Percentiles rank a stretch among this genome's conserved stretches.
Conservation (phyloP, 2,329 filamentous ascomycete species). For the Beauveria pseudobassiana region DNA sequence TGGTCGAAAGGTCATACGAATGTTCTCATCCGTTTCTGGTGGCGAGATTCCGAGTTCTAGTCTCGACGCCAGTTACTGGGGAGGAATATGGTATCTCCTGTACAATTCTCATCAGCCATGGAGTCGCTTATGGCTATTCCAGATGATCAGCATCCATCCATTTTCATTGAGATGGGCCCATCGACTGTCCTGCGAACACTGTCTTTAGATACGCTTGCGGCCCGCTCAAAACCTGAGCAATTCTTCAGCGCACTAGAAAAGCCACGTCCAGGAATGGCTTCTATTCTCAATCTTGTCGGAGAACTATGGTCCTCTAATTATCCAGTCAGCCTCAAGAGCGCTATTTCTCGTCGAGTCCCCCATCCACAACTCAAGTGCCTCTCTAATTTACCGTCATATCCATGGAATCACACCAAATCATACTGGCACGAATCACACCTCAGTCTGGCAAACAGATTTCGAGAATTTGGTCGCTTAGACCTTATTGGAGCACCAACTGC, state of each 20-base stretch:
- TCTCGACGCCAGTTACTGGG: constrained; percentile 36
- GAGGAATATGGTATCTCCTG: constrained; percentile 36
- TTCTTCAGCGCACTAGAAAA: constrained; percentile 25
- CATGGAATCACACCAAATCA: constrained; percentile 44
- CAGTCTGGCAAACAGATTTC: constrained; percentile 35
- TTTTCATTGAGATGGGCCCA: constrained; percentile 37
- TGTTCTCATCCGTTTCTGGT: constrained; percentile 36
- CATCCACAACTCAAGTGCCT: constrained; percentile 27
- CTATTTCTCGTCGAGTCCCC: constrained; percentile 17
- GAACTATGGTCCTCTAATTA: constrained; percentile 31
- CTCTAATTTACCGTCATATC: constrained; percentile 41
- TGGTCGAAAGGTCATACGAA: constrained; percentile 16
- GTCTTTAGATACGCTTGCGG: constrained; percentile 21
- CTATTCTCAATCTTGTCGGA: constrained; percentile 26
- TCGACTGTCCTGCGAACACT: constrained; percentile 28
- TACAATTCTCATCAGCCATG: constrained; percentile 36
- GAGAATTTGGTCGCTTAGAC: constrained; percentile 39
- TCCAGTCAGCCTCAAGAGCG: constrained; percentile 23
- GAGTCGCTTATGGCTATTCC: constrained; percentile 24
- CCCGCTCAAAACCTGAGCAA: neutral
- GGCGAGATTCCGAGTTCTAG: constrained; percentile 16
- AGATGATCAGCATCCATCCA: constrained; percentile 21
- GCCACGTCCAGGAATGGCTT: constrained; percentile 16
- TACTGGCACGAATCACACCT: constrained; percentile 49
- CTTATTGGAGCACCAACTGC: constrained; percentile 40